These are phyloP conservation scores for Bipolaris victoriae DNA, from an alignment of 2,329 filamentous ascomycete species.

Conservation along the genomic window DNA sequence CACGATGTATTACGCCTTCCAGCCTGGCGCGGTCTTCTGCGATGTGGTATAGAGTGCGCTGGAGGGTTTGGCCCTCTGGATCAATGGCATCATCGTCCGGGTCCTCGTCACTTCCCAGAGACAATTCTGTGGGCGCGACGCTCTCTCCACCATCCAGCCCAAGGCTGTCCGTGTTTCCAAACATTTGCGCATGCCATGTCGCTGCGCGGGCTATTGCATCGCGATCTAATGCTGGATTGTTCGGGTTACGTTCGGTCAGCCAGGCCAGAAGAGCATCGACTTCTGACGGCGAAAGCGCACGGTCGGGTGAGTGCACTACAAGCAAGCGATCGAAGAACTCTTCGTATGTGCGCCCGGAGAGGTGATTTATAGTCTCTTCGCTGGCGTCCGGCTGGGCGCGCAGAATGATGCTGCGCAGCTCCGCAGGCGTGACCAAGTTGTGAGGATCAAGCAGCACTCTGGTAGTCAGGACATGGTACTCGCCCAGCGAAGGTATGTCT, in stretches of 20 bases:
- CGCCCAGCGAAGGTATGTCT: conserved; percentile 31
- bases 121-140: conserved; percentile 42
- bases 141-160: conserved; percentile 35
- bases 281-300: conserved; percentile 28
- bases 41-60: conserved; percentile 86
- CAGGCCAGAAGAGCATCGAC: conserved; percentile 25
- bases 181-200: conserved; percentile 28
- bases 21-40: conserved; percentile 89
- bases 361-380: conserved; percentile 27
- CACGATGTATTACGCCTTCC: conserved; percentile 80
- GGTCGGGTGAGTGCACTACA: conserved; percentile 25
- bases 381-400: conserved; percentile 26
- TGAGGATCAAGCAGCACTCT: conserved; percentile 31
- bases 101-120: conserved; percentile 38
- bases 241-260: conserved; percentile 27
- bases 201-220: conserved; percentile 26
- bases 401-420: conserved; percentile 33
- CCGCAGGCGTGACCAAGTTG: conserved; percentile 25
- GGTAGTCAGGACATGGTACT: conserved; percentile 34
- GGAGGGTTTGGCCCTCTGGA: conserved; percentile 74
- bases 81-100: conserved; percentile 51
- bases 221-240: conserved; percentile 5
- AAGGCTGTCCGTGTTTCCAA: conserved; percentile 12
- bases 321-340: conserved; percentile 41
- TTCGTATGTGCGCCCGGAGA: conserved; percentile 36